A percentile compares a stretch with the other conserved stretches of the same genome.
Evolutionary conservation across 768 basidiomycete genomes (phyloP).

Genomic region (Amyloporia xantha): DNA sequence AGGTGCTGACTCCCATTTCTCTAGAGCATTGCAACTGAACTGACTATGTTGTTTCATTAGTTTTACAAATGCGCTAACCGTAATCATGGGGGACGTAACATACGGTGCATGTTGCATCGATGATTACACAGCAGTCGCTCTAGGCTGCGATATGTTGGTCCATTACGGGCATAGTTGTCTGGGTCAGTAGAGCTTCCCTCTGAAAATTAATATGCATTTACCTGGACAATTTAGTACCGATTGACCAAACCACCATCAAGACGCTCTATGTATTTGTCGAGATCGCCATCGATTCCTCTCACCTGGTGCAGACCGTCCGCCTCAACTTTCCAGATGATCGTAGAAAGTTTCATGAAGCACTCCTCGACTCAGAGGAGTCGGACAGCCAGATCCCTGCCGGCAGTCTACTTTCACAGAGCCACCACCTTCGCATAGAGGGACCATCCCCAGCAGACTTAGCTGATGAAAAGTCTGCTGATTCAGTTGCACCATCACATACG

Average conservation of each 20-base stretch:
- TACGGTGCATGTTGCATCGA: conserved; percentile 99
- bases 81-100: conserved; percentile 97
- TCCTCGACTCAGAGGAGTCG: conserved; percentile 49
- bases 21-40: not conserved
- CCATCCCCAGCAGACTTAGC: conserved; percentile 10
- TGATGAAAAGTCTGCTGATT: not conserved
- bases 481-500: not conserved
- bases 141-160: conserved; percentile 96
- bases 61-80: conserved; percentile 76
- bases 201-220: not conserved
- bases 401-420: conserved; percentile 26
- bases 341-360: conserved; percentile 50
- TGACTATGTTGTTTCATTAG: conserved; percentile 29
- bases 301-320: conserved; percentile 79
- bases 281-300: conserved; percentile 83
- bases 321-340: conserved; percentile 84
- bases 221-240: conserved; percentile 51
- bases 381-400: conserved; percentile 44
- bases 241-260: conserved; percentile 88
- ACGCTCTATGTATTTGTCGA: conserved; percentile 98
- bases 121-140: conserved; percentile 91
- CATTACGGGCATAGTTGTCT: conserved; percentile 99
- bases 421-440: conserved; percentile 59
- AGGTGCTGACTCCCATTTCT: conserved; percentile 9
- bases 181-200: conserved; percentile 57